These are phyloP conservation scores for Mycena vitilis DNA, from an alignment of 768 basidiomycete genomes.

Conservation along the genomic window DNA sequence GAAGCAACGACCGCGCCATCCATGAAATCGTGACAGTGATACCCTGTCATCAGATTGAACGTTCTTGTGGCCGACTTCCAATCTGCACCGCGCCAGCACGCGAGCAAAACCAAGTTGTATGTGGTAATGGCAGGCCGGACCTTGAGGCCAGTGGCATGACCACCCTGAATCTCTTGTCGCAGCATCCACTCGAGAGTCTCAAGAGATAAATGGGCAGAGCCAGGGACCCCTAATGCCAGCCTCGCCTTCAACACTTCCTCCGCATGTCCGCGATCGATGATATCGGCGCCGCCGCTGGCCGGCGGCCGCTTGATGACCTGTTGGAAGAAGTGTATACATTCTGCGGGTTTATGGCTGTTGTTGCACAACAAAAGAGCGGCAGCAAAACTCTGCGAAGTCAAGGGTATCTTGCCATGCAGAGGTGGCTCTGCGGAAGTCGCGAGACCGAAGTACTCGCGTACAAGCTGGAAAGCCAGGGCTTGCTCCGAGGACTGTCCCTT, in stretches of 20 bases:
- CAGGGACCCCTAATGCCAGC: constrained; percentile 52
- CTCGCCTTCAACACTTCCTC: constrained; percentile 72
- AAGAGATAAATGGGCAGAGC: constrained; percentile 61
- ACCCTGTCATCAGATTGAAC: constrained; percentile 82
- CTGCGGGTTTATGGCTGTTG: constrained; percentile 55
- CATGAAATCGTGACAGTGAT: constrained; percentile 64
- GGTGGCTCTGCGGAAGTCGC: constrained; percentile 55
- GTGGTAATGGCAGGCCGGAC: constrained; percentile 62
- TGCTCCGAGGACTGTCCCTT: constrained; percentile 70
- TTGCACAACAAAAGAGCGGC: constrained; percentile 70
- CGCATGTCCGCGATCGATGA: constrained; percentile 67
- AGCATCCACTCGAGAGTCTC: constrained; percentile 78
- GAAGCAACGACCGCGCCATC: constrained; percentile 51
- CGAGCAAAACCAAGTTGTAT: constrained; percentile 70
- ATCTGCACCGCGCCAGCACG: constrained; percentile 73
- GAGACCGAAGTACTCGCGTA: constrained; percentile 73
- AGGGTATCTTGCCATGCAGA: constrained; percentile 50
- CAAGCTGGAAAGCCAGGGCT: constrained; percentile 73
- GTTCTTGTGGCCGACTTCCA: constrained; percentile 68
- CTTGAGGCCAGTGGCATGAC: constrained; percentile 56
- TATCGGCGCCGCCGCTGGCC: constrained; percentile 47
- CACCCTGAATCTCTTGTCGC: constrained; percentile 55
- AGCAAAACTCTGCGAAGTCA: constrained; percentile 62
- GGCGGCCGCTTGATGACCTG: constrained; percentile 64
- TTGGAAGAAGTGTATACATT: constrained; percentile 68